A percentile compares a stretch with the other conserved stretches of the same genome.
Conservation (phyloP, 164 flowering plant genomes). For the Aristolochia fimbriata region DNA sequence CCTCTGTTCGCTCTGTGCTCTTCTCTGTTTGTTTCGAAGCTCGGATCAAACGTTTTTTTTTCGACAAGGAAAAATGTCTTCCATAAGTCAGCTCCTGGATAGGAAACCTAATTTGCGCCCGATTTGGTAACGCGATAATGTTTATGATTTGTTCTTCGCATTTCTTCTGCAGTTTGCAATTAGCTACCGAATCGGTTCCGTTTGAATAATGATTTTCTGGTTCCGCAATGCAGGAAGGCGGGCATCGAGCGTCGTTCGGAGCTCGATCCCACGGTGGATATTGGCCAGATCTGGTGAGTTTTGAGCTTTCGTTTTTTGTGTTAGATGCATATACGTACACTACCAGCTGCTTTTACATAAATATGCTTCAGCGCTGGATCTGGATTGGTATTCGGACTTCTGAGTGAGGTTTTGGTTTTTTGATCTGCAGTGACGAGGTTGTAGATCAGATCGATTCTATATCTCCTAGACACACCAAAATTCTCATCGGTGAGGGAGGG, state of each 20-base stretch:
- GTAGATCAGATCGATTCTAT: conserved; percentile 83
- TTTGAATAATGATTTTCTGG: neutral
- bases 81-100: conserved; percentile 88
- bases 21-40: neutral
- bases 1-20: too few species aligned
- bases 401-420: neutral
- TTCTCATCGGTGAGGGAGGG: conserved; percentile 89
- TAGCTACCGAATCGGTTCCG: neutral
- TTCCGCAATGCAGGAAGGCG: conserved; percentile 59
- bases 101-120: conserved; percentile 90
- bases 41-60: too few species aligned
- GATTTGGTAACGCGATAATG: conserved; percentile 44
- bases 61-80: conserved; percentile 45
- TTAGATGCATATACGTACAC: too few species aligned
- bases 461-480: conserved; percentile 90
- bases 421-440: conserved; percentile 66
- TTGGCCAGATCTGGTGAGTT: conserved; percentile 65
- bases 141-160: neutral
- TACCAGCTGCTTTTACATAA: too few species aligned
- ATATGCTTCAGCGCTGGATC: neutral
- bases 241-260: conserved; percentile 73
- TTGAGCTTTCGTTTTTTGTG: neutral
- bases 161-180: neutral
- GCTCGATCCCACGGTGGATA: conserved; percentile 63
- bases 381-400: neutral